Percentiles rank a stretch among this genome's conserved stretches.
phyloP scores from a whole-genome alignment of 2,329 filamentous ascomycete genomes.

The Trichoderma hamatum region DNA sequence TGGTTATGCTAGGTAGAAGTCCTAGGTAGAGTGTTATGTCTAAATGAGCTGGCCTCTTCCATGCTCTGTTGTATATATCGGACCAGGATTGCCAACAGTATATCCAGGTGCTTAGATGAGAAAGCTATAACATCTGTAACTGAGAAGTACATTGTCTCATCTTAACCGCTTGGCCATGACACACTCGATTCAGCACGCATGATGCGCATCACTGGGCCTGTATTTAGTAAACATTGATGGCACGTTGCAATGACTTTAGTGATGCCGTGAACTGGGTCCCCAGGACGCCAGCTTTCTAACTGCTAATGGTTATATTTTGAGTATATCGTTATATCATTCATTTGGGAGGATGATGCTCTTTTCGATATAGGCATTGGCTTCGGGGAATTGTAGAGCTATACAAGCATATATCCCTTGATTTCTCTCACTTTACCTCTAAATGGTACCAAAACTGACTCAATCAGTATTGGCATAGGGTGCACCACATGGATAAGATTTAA shows the following conservation, averaged over 20 bases:
- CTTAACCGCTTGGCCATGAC: too few species aligned
- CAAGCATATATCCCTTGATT: too few species aligned
- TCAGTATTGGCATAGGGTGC: too few species aligned
- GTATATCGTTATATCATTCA: not conserved
- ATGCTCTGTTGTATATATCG: not conserved
- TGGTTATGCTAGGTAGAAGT: not conserved
- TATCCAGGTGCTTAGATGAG: not conserved
- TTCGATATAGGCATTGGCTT: too few species aligned
- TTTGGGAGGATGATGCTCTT: too few species aligned
- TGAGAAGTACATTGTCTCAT: too few species aligned
- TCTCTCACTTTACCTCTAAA: too few species aligned
- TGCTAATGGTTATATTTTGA: not conserved
- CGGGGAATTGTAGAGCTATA: too few species aligned
- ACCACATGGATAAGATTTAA: too few species aligned
- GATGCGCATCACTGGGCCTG: not conserved
- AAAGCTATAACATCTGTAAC: too few species aligned
- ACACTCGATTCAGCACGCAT: not conserved
- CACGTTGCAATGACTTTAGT: not conserved
- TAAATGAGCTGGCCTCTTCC: constrained; percentile 11
- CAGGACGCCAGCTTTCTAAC: not conserved
- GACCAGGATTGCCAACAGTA: not conserved
- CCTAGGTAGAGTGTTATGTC: not conserved
- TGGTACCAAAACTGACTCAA: too few species aligned
- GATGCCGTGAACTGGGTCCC: not conserved
- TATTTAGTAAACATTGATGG: not conserved